Evolutionary conservation across 163 green algal genomes (phyloP), one percentile per base, ranked within the genome.

Genomic region (Prototheca cutis): DNA sequence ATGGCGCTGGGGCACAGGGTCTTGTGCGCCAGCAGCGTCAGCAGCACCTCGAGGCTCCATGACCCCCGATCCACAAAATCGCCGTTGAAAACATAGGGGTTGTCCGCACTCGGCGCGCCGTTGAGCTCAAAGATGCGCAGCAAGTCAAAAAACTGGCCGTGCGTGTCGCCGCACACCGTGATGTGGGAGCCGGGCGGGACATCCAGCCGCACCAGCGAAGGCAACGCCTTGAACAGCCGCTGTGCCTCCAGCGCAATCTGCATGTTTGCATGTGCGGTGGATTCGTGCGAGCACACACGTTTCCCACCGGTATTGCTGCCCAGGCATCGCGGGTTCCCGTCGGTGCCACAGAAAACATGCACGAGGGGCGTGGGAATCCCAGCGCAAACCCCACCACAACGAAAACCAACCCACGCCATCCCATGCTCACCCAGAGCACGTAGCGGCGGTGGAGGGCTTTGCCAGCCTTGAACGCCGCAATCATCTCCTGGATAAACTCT

Each of bases 61-160:
- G 75, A 90, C 8, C 92, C 92, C 31, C 92, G 83, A 70, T 99
- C 92, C 40, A 98, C 91, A 84, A 98, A 97, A 77, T 98, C 91
- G 40, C 89, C 88, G 49, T 95, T 96, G 74, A 96, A 95, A 4
- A 99, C 68, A 79, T 97, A 99, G 10, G 90, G 92, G 71, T 98
- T 97, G 24, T 80, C 71, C 15, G 75, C 29, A 8, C 67, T 83
- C 19, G 92, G 92, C 39, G 79, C 32, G 4, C 92, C 92, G 65
- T 96, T 95, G 25, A 98, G 64, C 40, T 95, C 74, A 58, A 90
- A 98, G 57, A 98, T 98, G 74, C 93, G 89, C 27, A 95, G 69
- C 58, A 98, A 70, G 71, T 98, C 92, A 63, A 85, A 98, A 66
- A 84, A 97, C 77, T 97, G 90, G 21, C 87, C 91, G 59, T 80